Conservation (phyloP, 768 basidiomycete genomes). For the Tremella mesenterica region DNA sequence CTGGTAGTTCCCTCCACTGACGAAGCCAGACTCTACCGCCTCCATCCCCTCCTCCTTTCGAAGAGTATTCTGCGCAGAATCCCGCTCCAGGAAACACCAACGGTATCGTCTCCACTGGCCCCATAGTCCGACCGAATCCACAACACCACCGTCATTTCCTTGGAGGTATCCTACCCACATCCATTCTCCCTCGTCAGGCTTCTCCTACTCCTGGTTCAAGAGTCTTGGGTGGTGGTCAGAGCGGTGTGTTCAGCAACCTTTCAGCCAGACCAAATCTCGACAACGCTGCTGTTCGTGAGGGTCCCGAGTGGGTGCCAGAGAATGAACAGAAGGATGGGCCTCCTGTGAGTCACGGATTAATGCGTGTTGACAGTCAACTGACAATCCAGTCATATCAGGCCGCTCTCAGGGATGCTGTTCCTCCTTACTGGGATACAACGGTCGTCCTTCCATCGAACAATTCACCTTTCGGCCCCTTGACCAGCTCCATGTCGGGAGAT, state of each 20-base stretch:
- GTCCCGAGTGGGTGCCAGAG: constrained; percentile 62
- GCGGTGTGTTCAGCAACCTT: constrained; percentile 93
- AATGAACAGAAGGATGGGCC: constrained; percentile 71
- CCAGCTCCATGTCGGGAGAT: constrained; percentile 48
- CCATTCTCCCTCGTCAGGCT: constrained; percentile 20
- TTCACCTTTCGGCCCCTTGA: constrained; percentile 51
- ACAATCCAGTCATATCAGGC: constrained; percentile 65
- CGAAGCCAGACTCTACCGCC: constrained; percentile 34
- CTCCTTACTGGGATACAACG: constrained; percentile 95
- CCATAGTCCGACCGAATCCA: constrained; percentile 45
- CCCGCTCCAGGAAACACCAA: constrained; percentile 42
- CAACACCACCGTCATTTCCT: constrained; percentile 53
- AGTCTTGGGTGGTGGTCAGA: constrained; percentile 53
- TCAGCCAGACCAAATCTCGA: constrained; percentile 67
- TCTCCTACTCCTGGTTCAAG: constrained; percentile 8
- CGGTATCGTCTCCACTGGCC: constrained; percentile 31
- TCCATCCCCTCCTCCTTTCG: constrained; percentile 40
- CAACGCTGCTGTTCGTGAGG: constrained; percentile 37
- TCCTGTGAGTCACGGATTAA: constrained; percentile 57
- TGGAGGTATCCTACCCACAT: constrained; percentile 32
- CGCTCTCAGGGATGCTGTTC: constrained; percentile 81
- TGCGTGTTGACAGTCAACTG: not conserved
- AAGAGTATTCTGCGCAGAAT: constrained; percentile 33
- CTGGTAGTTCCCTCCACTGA: constrained; percentile 1
- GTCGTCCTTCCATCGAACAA: constrained; percentile 61